These are phyloP conservation scores for Aspergillus piperis DNA, from an alignment of 2,329 filamentous ascomycete genomes.

Conservation along the genomic window DNA sequence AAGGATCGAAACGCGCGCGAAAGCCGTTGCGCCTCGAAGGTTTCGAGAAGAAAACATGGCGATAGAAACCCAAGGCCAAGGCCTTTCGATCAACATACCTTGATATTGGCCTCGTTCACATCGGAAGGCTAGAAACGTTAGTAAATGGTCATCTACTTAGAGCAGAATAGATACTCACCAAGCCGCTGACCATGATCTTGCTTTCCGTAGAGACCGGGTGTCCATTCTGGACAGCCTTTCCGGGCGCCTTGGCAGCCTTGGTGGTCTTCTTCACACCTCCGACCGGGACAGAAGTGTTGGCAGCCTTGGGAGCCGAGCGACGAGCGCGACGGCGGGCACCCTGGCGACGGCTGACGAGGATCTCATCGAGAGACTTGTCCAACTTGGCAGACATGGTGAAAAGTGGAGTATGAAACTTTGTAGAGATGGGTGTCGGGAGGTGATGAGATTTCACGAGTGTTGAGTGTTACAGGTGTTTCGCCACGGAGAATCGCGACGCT, in stretches of 20 bases:
- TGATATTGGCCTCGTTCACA: constrained; percentile 95
- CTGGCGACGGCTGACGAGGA: constrained; percentile 74
- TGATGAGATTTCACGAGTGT: constrained; percentile 12
- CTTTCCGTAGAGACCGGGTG: constrained; percentile 69
- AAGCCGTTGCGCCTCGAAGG: constrained; percentile 41
- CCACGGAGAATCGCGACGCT: constrained; percentile 6
- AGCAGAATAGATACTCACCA: constrained; percentile 68
- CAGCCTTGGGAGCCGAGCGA: constrained; percentile 40
- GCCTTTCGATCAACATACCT: constrained; percentile 99
- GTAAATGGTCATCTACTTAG: neutral
- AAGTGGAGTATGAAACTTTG: constrained; percentile 8
- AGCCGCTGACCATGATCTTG: constrained; percentile 98
- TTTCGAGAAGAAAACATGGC: constrained; percentile 55
- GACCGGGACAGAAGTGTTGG: constrained; percentile 66
- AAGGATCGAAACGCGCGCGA: constrained; percentile 32
- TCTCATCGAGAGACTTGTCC: constrained; percentile 95
- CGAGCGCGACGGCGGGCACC: constrained; percentile 53
- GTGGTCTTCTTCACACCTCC: constrained; percentile 83
- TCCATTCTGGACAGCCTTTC: constrained; percentile 64
- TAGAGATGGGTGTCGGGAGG: constrained; percentile 6
- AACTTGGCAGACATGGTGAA: constrained; percentile 86
- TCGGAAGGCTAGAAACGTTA: constrained; percentile 76
- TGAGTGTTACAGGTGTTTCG: constrained; percentile 15
- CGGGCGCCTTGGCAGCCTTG: constrained; percentile 48
- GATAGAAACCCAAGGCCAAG: constrained; percentile 70